These are phyloP conservation scores for Pichia sp. DNA, from an alignment of 1,139 yeast genomes.

Conservation along the genomic window DNA sequence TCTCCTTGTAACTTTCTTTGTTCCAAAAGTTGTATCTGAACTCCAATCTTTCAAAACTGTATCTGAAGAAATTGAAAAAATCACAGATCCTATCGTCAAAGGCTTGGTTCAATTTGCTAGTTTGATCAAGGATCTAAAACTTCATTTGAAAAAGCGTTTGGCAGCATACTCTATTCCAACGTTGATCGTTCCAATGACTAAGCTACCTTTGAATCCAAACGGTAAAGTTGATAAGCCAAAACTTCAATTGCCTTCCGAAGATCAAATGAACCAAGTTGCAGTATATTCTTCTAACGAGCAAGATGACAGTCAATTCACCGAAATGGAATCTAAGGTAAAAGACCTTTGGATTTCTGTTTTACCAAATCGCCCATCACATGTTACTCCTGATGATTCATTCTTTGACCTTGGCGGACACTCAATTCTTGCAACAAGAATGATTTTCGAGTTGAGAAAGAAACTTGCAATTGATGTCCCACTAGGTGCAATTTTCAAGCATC, in stretches of 20 bases:
- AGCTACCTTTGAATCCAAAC: slow-evolving; percentile 91
- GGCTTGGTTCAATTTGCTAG: slow-evolving; percentile 76
- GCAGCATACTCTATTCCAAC: slow-evolving; percentile 95
- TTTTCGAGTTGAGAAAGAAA: slow-evolving; percentile 79
- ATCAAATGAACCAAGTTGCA: slow-evolving; percentile 71
- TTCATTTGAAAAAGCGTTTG: slow-evolving; percentile 77
- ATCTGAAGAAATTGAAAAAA: slow-evolving; percentile 37
- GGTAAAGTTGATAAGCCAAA: slow-evolving; percentile 98
- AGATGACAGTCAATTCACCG: slow-evolving; percentile 51
- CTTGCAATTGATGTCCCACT: slow-evolving; percentile 79
- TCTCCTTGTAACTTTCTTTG: slow-evolving; percentile 83
- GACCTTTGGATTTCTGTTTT: slow-evolving; percentile 83
- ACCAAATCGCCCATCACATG: slow-evolving; percentile 77
- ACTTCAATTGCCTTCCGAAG: slow-evolving; percentile 89
- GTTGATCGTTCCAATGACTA: slow-evolving; percentile 77
- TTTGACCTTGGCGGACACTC: slow-evolving; percentile 98
- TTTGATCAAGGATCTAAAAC: slow-evolving; percentile 74
- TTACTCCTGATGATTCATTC: slow-evolving; percentile 79
- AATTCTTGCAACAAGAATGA: slow-evolving; percentile 94
- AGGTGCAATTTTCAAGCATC: slow-evolving; percentile 83
- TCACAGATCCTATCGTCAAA: slow-evolving; percentile 63
- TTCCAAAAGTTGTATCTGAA: slow-evolving; percentile 69
- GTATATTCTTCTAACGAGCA: slow-evolving; percentile 41
- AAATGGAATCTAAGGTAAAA: slow-evolving; percentile 62
- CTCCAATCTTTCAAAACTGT: slow-evolving; percentile 48